A percentile compares a stretch with the other conserved stretches of the same genome.
phyloP scores from a whole-genome alignment of 164 flowering plant genomes.

The Chloranthus sessilifolius region DNA sequence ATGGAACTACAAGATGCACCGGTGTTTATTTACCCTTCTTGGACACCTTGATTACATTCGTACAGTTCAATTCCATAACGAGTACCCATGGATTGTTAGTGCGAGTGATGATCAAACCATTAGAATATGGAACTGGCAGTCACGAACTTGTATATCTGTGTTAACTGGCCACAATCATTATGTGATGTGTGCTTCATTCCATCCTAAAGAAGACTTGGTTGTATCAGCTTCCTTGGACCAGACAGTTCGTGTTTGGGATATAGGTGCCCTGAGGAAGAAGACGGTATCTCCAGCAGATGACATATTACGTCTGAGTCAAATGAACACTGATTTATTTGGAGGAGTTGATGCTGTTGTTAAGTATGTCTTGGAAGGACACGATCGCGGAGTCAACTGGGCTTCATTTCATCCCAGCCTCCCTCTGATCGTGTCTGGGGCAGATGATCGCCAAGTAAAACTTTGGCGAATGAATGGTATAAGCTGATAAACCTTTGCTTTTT shows the following conservation, averaged over 20 bases:
- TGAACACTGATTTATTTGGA: conserved; percentile 47
- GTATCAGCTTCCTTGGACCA: conserved; percentile 53
- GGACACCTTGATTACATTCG: conserved; percentile 58
- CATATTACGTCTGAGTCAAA: conserved; percentile 33
- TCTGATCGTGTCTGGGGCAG: conserved; percentile 48
- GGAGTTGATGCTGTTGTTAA: conserved; percentile 50
- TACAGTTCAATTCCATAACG: conserved; percentile 49
- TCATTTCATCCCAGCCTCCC: conserved; percentile 49
- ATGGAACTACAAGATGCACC: conserved; percentile 48
- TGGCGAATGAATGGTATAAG: conserved; percentile 54
- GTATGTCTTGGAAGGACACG: conserved; percentile 52
- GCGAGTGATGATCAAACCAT: conserved; percentile 56
- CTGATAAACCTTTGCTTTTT: neutral
- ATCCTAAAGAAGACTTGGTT: conserved; percentile 48
- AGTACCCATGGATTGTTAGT: conserved; percentile 52
- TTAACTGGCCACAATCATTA: conserved; percentile 53
- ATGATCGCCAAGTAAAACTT: conserved; percentile 47
- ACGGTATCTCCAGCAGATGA: conserved; percentile 46
- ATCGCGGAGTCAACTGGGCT: conserved; percentile 57
- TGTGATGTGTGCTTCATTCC: conserved; percentile 55
- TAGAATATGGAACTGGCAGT: conserved; percentile 59
- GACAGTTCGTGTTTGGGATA: conserved; percentile 54
- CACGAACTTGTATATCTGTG: conserved; percentile 44
- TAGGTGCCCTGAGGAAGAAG: conserved; percentile 45
- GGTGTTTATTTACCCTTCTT: conserved; percentile 49